Conservation (phyloP, 2,329 filamentous ascomycete species). For the Neofusicoccum sp. region DNA sequence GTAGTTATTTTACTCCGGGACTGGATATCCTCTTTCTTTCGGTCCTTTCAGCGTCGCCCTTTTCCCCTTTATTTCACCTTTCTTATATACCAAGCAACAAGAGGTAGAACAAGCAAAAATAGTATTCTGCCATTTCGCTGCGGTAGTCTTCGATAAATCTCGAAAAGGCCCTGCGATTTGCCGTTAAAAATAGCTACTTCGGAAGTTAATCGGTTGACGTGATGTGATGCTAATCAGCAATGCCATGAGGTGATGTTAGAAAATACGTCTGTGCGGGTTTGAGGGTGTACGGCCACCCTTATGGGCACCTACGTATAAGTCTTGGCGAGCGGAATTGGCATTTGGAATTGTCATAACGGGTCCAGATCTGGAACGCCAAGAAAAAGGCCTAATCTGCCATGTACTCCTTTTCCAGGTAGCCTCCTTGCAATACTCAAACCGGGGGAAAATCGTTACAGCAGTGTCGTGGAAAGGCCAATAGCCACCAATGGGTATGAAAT, state of each 20-base stretch:
- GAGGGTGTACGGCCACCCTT: background rate
- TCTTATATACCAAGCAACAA: too few species aligned
- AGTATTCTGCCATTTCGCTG: too few species aligned
- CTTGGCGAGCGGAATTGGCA: background rate
- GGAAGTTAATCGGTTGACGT: too few species aligned
- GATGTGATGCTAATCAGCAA: too few species aligned
- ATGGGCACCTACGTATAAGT: background rate
- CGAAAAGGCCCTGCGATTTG: too few species aligned
- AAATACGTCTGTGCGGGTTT: background rate
- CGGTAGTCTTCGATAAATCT: too few species aligned
- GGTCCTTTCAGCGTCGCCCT: too few species aligned
- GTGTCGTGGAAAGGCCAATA: background rate
- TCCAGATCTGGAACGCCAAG: background rate
- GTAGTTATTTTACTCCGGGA: background rate
- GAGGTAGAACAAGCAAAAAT: too few species aligned
- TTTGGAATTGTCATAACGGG: background rate
- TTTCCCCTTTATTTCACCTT: too few species aligned
- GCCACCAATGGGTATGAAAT: background rate
- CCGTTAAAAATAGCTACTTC: too few species aligned
- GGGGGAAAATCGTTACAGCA: background rate
- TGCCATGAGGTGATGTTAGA: background rate
- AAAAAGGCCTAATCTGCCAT: background rate
- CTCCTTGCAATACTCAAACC: background rate
- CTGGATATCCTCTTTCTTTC: too few species aligned
- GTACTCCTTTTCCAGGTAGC: too few species aligned